phyloP scores from a whole-genome alignment of 2,329 filamentous ascomycete species.

The Xylogone sp. region DNA sequence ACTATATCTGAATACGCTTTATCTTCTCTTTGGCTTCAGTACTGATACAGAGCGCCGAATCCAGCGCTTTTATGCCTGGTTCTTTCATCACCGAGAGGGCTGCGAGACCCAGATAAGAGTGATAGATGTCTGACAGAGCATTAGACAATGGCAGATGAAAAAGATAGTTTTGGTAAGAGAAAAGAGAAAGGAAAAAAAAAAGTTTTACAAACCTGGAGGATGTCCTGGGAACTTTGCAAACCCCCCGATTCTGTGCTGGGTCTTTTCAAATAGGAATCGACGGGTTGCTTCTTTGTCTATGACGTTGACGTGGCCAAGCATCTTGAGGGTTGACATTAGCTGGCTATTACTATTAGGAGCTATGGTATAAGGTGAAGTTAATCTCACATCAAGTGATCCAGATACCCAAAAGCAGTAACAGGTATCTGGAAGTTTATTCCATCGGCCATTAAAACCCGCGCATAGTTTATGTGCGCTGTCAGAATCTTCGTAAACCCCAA shows the following conservation, averaged over 20 bases:
- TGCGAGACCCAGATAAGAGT: slow-evolving; percentile 83
- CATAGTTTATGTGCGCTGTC: slow-evolving; percentile 32
- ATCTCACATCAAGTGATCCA: slow-evolving; percentile 52
- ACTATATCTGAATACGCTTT: slow-evolving; percentile 17
- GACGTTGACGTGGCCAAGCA: slow-evolving; percentile 55
- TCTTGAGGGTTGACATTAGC: slow-evolving; percentile 36
- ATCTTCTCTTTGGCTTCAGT: slow-evolving; percentile 50
- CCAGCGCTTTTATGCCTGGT: slow-evolving; percentile 63
- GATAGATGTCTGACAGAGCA: slow-evolving; percentile 64
- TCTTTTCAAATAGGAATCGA: slow-evolving; percentile 79
- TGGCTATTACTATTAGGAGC: slow-evolving; percentile 17
- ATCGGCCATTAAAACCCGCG: slow-evolving; percentile 84
- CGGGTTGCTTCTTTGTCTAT: slow-evolving; percentile 58
- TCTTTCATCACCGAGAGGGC: slow-evolving; percentile 73
- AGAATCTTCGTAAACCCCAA: slow-evolving; percentile 34
- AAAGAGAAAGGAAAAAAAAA: neutral
- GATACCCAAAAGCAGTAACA: slow-evolving; percentile 95
- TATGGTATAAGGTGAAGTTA: slow-evolving; percentile 3
- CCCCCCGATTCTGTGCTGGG: slow-evolving; percentile 80
- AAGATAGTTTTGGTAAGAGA: neutral
- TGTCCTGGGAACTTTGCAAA: slow-evolving; percentile 71
- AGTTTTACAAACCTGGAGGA: slow-evolving; percentile 58
- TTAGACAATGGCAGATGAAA: slow-evolving; percentile 1
- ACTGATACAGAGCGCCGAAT: slow-evolving; percentile 74
- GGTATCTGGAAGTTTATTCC: slow-evolving; percentile 89